Base-by-base conservation (phyloP, 768 basidiomycete genomes). In the Boletus speciosus region DNA sequence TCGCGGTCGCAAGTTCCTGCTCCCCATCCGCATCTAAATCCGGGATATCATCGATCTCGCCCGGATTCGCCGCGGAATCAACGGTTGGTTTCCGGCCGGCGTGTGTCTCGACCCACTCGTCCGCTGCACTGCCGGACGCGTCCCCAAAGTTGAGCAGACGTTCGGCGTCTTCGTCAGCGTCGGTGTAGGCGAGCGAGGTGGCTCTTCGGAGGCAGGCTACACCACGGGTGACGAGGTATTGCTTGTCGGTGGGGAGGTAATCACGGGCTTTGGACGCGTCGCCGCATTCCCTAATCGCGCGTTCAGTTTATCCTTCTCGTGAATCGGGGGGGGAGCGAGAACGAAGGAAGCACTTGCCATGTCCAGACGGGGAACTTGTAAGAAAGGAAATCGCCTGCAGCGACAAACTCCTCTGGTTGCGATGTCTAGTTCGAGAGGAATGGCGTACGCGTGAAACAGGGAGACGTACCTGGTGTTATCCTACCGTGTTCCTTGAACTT, bases 281-380 rank as follows among this genome's bases (percentile, higher is more conserved):
- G 42, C 96, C 97, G 60, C 86, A 88, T 74, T 98, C 93, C 94
- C 94, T 98, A 63, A 51, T 35, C 19, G 45, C 34, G 29, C 23
- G 32, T 40, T 58, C 51, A 39, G 55, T 43, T n/a, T 1, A 35
- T 21, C 40, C 35, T 37, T 14, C 40, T 36, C 29, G 9, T 43
- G 42, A 8, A 58, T 49, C 15, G n/a, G 15, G 4, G 5, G 23
- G 7, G 15, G 21, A 39, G 29, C 7, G 2, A 21, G 10, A 38
- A 11, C 1, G 0, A 21, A 29, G 7, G 14, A 5, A 9, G 56
- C 50, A 69, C 88, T 62, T 53, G 92, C 97, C 97, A 99, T 65
- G 84, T 78, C 97, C 97, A 99, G 25, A 97, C 93, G 11, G 93
- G 92, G 73, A 99, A 99, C 77, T 99, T 99, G 83, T 98, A 98